phyloP scores from a whole-genome alignment of 352 stramenopile genomes.

The Globisporangium cylindrosporum region DNA sequence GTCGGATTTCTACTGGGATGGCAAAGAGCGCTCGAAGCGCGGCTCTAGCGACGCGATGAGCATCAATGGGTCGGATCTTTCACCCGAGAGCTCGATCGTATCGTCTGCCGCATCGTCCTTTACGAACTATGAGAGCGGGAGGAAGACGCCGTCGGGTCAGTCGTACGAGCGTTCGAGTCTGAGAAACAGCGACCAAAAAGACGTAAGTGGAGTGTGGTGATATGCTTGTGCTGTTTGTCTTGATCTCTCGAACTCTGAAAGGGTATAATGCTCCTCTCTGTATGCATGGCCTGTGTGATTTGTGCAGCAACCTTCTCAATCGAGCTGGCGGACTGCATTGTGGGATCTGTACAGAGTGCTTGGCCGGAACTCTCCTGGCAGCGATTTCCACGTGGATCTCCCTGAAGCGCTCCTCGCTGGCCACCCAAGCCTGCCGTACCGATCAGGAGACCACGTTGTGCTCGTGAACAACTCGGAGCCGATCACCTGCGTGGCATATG shows the following conservation, averaged over 20 bases:
- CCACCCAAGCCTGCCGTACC: slow-evolving; percentile 85
- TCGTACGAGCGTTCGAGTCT: slow-evolving; percentile 13
- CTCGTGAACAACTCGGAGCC: slow-evolving; percentile 92
- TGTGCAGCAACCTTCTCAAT: slow-evolving; percentile 17
- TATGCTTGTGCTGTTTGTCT: not conserved
- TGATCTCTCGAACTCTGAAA: not conserved
- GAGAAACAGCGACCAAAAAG: slow-evolving; percentile 23
- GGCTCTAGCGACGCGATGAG: slow-evolving; percentile 38
- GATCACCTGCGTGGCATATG: slow-evolving; percentile 94
- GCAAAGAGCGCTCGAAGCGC: slow-evolving; percentile 30
- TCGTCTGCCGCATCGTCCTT: slow-evolving; percentile 30
- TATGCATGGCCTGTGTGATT: not conserved
- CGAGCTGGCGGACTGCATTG: slow-evolving; percentile 61
- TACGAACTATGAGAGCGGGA: slow-evolving; percentile 16
- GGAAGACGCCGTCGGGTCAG: slow-evolving; percentile 10
- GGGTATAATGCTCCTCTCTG: not conserved
- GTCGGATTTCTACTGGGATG: slow-evolving; percentile 27
- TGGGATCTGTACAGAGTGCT: slow-evolving; percentile 69
- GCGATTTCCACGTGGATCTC: slow-evolving; percentile 73
- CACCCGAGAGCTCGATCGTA: slow-evolving; percentile 22
- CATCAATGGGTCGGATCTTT: slow-evolving; percentile 30
- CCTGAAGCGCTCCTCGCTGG: slow-evolving; percentile 67
- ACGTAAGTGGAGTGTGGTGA: slow-evolving; percentile 31
- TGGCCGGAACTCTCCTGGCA: slow-evolving; percentile 52
- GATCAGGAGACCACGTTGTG: slow-evolving; percentile 87